phyloP scores from a whole-genome alignment of 2,329 filamentous ascomycete genomes.

The Penicillium sp. region DNA sequence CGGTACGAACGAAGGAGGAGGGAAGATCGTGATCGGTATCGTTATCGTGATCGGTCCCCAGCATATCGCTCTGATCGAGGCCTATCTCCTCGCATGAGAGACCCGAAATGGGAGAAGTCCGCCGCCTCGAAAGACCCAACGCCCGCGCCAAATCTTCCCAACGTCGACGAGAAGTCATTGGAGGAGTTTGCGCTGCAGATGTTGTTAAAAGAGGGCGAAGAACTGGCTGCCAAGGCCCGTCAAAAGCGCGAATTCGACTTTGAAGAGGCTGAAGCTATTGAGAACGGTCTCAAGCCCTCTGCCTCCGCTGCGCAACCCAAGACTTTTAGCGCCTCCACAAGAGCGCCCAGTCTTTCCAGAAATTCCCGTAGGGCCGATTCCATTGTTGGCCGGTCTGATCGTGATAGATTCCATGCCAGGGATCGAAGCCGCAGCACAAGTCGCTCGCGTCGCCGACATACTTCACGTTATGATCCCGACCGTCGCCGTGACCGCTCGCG shows the following conservation, averaged over 20 bases:
- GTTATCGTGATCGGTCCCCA: conserved; percentile 28
- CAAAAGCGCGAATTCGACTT: conserved; percentile 48
- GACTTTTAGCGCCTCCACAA: conserved; percentile 23
- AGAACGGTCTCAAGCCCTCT: conserved; percentile 33
- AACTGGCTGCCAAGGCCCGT: conserved; percentile 47
- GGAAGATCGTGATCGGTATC: conserved; percentile 43
- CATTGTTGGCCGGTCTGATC: conserved; percentile 21
- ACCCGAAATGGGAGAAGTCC: conserved; percentile 28
- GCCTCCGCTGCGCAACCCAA: conserved; percentile 11
- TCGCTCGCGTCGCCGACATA: conserved; percentile 23
- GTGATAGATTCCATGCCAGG: conserved; percentile 19
- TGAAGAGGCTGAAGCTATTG: conserved; percentile 41
- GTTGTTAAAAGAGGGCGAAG: conserved; percentile 50
- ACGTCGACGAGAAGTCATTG: conserved; percentile 49
- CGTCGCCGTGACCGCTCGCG: conserved; percentile 26
- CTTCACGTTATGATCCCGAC: conserved; percentile 27
- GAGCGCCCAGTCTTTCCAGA: conserved; percentile 24
- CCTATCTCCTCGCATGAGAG: conserved; percentile 25
- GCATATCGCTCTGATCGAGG: conserved; percentile 30
- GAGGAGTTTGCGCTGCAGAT: conserved; percentile 51
- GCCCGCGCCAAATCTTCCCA: conserved; percentile 20
- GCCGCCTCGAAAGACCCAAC: conserved; percentile 30
- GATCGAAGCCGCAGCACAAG: conserved; percentile 30
- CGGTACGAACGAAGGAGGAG: conserved; percentile 40
- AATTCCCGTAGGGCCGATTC: conserved; percentile 28